Conservation (phyloP, 1,139 yeast genomes). For the Suhomyces maxii region DNA sequence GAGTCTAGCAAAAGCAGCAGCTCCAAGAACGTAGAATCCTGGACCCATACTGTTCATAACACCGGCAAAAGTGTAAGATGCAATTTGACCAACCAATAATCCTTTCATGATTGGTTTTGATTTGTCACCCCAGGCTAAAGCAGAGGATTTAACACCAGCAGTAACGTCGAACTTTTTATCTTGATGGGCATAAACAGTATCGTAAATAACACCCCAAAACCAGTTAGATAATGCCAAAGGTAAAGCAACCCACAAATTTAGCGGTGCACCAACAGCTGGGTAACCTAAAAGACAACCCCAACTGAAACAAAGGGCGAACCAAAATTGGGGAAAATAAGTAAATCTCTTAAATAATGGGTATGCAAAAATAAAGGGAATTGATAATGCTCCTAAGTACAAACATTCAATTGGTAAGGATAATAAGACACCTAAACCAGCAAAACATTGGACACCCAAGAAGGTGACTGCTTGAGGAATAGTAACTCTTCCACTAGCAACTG, state of each 20-base stretch:
- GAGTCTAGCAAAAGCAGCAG: conserved; percentile 67
- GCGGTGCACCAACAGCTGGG: conserved; percentile 88
- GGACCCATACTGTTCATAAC: conserved; percentile 84
- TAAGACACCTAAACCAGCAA: conserved; percentile 74
- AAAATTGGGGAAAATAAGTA: conserved; percentile 91
- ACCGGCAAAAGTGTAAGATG: conserved; percentile 69
- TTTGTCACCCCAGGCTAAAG: conserved; percentile 85
- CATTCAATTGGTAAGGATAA: conserved; percentile 77
- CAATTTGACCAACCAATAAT: conserved; percentile 66
- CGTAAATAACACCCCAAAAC: conserved; percentile 94
- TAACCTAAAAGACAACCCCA: conserved; percentile 96
- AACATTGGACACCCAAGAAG: conserved; percentile 73
- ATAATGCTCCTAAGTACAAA: conserved; percentile 77
- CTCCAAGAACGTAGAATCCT: conserved; percentile 68
- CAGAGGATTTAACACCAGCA: conserved; percentile 94
- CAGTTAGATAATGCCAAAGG: conserved; percentile 78
- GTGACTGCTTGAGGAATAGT: conserved; percentile 67
- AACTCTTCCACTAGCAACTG: conserved; percentile 86
- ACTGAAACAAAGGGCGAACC: conserved; percentile 78
- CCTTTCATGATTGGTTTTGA: conserved; percentile 69
- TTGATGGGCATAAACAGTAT: conserved; percentile 96
- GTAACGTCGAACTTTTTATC: conserved; percentile 83
- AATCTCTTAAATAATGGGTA: conserved; percentile 93
- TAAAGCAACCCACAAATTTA: conserved; percentile 71
- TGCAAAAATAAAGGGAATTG: conserved; percentile 76